These are phyloP conservation scores for Myxozyma geophila DNA, from an alignment of 805 yeast genomes.

Conservation along the genomic window DNA sequence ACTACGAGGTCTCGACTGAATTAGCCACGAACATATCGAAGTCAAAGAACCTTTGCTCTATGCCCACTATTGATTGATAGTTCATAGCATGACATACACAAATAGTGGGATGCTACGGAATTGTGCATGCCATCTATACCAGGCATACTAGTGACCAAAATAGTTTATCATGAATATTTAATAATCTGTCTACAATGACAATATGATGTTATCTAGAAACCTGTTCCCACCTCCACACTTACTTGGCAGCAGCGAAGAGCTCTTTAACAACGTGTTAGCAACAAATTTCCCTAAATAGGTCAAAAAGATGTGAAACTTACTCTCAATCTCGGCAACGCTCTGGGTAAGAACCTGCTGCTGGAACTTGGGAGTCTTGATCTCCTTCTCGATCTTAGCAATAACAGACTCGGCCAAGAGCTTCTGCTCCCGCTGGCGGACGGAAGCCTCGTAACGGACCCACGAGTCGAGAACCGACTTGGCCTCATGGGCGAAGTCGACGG, in stretches of 20 bases:
- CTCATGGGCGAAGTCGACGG: slow-evolving; percentile 82
- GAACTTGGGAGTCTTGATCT: slow-evolving; percentile 84
- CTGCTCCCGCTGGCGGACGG: slow-evolving; percentile 95
- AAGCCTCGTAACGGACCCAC: slow-evolving; percentile 98
- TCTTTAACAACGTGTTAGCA: slow-evolving; percentile 15
- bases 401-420: slow-evolving; percentile 85
- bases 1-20: no score
- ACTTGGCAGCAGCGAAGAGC: slow-evolving; percentile 31
- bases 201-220: neutral
- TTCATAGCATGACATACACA: neutral
- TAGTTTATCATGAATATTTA: neutral
- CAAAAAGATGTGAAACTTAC: slow-evolving; percentile 57
- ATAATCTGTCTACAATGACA: slow-evolving; percentile 10
- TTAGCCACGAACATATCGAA: neutral
- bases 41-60: neutral
- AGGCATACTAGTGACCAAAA: neutral
- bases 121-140: no score
- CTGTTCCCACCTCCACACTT: slow-evolving; percentile 7
- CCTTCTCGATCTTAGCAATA: slow-evolving; percentile 84
- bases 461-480: slow-evolving; percentile 96
- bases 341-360: slow-evolving; percentile 90
- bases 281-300: neutral
- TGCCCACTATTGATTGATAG: neutral
- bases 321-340: slow-evolving; percentile 91
- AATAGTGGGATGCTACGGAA: no score